Percentiles rank a stretch among this genome's conserved stretches.
phyloP scores from a whole-genome alignment of 2,329 filamentous ascomycete genomes.

The Neodidymelliopsis sp. region DNA sequence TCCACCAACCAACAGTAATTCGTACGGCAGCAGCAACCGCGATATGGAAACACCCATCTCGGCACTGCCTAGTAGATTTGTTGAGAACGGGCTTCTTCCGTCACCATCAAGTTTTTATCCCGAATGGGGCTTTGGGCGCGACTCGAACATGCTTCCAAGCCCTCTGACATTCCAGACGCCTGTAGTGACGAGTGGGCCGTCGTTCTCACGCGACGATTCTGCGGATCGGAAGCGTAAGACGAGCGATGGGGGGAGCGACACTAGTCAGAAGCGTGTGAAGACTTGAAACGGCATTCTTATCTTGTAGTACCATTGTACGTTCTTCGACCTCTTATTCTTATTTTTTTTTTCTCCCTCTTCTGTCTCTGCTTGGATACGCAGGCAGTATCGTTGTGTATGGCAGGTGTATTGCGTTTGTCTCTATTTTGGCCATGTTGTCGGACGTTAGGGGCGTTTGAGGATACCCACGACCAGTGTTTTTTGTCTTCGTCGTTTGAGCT shows the following conservation, averaged over 20 bases:
- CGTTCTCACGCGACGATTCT: conserved; percentile 54
- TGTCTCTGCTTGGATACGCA: conserved; percentile 11
- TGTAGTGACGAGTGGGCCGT: conserved; percentile 53
- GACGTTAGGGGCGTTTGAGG: conserved; percentile 33
- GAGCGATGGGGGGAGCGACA: conserved; percentile 49
- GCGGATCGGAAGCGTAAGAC: conserved; percentile 52
- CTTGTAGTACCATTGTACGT: conserved; percentile 19
- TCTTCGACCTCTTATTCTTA: conserved; percentile 1
- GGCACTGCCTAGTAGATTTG: conserved; percentile 88
- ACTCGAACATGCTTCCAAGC: conserved; percentile 88
- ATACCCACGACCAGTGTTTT: conserved; percentile 36
- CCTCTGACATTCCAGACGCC: conserved; percentile 94
- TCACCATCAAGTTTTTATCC: conserved; percentile 93
- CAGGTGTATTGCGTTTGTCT: conserved; percentile 12
- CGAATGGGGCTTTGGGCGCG: conserved; percentile 82
- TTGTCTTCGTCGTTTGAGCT: conserved; percentile 22
- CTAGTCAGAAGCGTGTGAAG: conserved; percentile 49
- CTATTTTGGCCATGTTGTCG: conserved; percentile 19
- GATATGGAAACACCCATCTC: conserved; percentile 83
- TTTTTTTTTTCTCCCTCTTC: conserved; percentile 9
- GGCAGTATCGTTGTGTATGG: conserved; percentile 23
- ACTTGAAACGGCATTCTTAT: conserved; percentile 29
- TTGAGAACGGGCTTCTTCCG: conserved; percentile 85
- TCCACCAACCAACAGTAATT: conserved; percentile 68
- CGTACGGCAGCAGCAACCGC: conserved; percentile 45